Conservation (phyloP, 1,284 basidiomycete species). For the Trametes versicolor region DNA sequence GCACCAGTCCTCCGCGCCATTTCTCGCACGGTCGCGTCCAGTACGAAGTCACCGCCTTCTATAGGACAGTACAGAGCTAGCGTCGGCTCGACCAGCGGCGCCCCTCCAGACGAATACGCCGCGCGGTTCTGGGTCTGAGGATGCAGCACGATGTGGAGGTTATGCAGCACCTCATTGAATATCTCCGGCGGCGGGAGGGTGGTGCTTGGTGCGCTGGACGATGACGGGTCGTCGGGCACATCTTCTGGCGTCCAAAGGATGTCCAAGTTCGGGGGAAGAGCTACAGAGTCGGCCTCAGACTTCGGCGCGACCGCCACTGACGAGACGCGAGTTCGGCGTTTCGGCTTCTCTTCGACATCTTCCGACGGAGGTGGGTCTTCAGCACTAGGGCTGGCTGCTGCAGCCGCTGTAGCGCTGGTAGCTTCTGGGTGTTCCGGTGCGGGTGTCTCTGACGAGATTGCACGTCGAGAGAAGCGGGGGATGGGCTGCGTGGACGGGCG, state of each 20-base stretch:
- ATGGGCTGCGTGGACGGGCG: slow-evolving; percentile 37
- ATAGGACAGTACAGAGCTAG: slow-evolving; percentile 87
- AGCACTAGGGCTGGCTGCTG: slow-evolving; percentile 39
- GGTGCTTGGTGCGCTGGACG: slow-evolving; percentile 34
- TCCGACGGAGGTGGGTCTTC: slow-evolving; percentile 41
- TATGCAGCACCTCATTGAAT: slow-evolving; percentile 76
- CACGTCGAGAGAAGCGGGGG: slow-evolving; percentile 47
- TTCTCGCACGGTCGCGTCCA: slow-evolving; percentile 81
- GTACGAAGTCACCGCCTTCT: slow-evolving; percentile 83
- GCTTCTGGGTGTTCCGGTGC: slow-evolving; percentile 31
- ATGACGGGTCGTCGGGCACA: slow-evolving; percentile 38
- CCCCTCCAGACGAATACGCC: slow-evolving; percentile 61
- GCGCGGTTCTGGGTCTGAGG: slow-evolving; percentile 82
- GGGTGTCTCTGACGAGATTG: slow-evolving; percentile 41
- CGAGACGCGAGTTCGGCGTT: slow-evolving; percentile 47
- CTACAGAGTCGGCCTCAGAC: slow-evolving; percentile 39
- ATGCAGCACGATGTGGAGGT: slow-evolving; percentile 78
- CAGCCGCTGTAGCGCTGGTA: slow-evolving; percentile 41
- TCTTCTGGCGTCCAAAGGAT: slow-evolving; percentile 72
- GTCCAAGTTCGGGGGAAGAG: slow-evolving; percentile 63
- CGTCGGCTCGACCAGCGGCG: slow-evolving; percentile 73
- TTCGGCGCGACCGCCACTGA: slow-evolving; percentile 24
- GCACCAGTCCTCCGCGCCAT: slow-evolving; percentile 76
- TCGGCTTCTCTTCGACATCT: slow-evolving; percentile 55
- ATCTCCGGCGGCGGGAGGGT: slow-evolving; percentile 64